Base-by-base conservation (phyloP, 2,329 filamentous ascomycete genomes). In the Ceratocystis papillata region DNA sequence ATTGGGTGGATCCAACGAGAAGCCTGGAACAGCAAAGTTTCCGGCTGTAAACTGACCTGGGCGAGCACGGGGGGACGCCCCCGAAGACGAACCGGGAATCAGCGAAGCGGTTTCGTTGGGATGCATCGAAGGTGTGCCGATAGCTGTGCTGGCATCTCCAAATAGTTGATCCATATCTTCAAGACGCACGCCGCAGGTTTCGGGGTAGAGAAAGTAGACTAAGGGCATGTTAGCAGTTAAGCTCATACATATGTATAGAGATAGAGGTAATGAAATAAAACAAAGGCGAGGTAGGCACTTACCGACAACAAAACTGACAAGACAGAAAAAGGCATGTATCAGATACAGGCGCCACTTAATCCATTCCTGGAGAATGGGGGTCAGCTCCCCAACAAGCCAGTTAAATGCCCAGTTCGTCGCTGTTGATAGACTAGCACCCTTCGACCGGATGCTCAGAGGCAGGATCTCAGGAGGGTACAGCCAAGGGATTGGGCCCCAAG, bases 361-460 rank as follows among this genome's bases (percentile, higher is more conserved):
- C 77, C 82, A 85, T 72, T 94, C 90, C 75, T 99, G 93, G 68
- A 97, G 79, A 65, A 97, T 86, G 1, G 94, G 94, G 0, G 94
- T 99, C 80, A 97, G 84, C 76, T 96, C 90, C 70, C 94, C 94
- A 2, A 97, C 94, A 30, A 97, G 80, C 89, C 91, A 99, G 77
- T 99, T 99, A 77, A 94, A 96, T 1, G 93, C 91, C 94, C 94
- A 99, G 74, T 99, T 99, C 41, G 92, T 87, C 20, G 94, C 94
- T 1, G 94, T 97, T 68, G 93, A 96, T 74, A 99, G 77, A 81
- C 91, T 96, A 65, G 94, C 93, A 68, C 94, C 94, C 80, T 97
- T 97, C 68, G 93, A 96, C 72, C 94, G 87, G 74, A 97, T 96
- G 79, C 91, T 96, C 68, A 99, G 80, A 3, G 94, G 94, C 55